phyloP scores from a whole-genome alignment of 257 asterid species.

The Capsicum baccatum region DNA sequence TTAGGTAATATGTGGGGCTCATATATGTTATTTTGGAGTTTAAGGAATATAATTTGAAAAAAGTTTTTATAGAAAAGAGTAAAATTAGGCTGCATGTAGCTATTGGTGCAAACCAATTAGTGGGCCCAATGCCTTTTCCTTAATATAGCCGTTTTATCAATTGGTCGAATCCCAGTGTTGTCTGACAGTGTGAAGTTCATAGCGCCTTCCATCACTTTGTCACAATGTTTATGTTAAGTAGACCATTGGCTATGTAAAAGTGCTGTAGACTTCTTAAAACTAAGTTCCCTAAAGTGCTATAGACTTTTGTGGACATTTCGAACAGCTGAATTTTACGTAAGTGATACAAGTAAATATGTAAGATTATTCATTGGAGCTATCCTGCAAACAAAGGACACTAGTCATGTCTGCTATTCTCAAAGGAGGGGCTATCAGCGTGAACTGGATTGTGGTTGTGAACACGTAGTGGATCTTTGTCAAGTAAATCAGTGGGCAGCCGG shows the following conservation, averaged over 20 bases:
- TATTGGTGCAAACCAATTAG: too few species aligned
- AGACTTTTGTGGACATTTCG: not conserved
- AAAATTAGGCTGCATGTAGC: too few species aligned
- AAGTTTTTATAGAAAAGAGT: too few species aligned
- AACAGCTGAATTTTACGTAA: not conserved
- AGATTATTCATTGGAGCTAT: not conserved
- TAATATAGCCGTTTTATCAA: too few species aligned
- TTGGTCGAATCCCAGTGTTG: too few species aligned
- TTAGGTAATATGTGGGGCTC: too few species aligned
- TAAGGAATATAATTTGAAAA: too few species aligned
- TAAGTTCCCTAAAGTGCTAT: not conserved
- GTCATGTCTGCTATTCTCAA: not conserved
- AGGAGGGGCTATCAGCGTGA: not conserved
- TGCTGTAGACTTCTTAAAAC: not conserved
- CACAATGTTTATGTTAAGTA: not conserved
- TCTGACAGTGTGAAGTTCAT: not conserved
- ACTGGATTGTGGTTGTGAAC: not conserved
- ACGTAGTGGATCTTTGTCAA: not conserved
- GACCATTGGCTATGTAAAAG: not conserved
- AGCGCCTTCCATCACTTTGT: conserved; percentile 9
- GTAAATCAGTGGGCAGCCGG: not conserved
- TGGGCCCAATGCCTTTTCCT: too few species aligned
- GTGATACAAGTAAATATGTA: not conserved
- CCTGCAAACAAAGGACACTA: not conserved
- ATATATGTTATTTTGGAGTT: too few species aligned